Conservation (phyloP, 2,329 filamentous ascomycete genomes). For the Calonectria ilicicola region DNA sequence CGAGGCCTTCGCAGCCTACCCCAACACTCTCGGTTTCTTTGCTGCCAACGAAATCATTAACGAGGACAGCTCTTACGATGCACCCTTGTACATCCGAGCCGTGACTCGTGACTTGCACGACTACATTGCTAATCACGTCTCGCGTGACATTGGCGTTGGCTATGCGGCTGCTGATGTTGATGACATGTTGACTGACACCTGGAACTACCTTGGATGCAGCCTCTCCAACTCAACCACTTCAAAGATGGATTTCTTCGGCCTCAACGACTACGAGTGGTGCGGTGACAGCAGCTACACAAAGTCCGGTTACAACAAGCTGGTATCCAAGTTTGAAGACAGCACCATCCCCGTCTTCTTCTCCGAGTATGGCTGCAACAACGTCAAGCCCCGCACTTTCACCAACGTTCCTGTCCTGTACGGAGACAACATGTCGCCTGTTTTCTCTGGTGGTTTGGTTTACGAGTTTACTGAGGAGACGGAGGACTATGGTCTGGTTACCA, state of each 20-base stretch:
- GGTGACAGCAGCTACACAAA: slow-evolving; percentile 3
- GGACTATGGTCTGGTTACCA: not conserved
- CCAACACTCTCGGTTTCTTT: slow-evolving; percentile 1
- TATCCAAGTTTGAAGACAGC: not conserved
- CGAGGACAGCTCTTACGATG: not conserved
- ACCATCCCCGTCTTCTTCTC: slow-evolving; percentile 3
- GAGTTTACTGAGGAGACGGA: not conserved
- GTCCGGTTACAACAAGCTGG: not conserved
- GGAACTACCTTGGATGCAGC: not conserved
- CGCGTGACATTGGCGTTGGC: not conserved
- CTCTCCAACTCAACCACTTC: not conserved
- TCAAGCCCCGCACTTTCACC: not conserved
- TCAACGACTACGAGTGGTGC: slow-evolving; percentile 11
- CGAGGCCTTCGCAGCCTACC: not conserved
- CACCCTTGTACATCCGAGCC: not conserved
- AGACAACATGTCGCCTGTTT: not conserved
- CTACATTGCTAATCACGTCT: not conserved
- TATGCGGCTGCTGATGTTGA: not conserved
- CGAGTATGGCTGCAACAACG: slow-evolving; percentile 8
- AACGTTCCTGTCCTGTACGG: not conserved
- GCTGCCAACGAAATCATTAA: slow-evolving; percentile 3
- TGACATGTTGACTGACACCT: not conserved
- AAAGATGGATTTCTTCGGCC: not conserved
- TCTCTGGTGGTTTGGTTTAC: not conserved
- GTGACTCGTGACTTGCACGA: not conserved